These are phyloP conservation scores for Fusarium sterilihyphosum DNA, from an alignment of 2,329 filamentous ascomycete species.

Conservation along the genomic window DNA sequence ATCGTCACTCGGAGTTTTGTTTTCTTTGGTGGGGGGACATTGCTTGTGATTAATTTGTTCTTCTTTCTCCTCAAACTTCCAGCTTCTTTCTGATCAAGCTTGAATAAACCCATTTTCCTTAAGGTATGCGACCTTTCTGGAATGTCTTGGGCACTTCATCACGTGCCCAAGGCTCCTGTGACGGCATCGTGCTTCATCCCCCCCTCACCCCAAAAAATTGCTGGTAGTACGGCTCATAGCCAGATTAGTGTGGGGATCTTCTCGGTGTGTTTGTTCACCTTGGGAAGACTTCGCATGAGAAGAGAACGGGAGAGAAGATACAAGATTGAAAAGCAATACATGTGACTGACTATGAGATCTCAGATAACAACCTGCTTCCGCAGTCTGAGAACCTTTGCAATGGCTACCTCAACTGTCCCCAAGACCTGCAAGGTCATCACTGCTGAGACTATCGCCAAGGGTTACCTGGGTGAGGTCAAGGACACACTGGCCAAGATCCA, in stretches of 20 bases:
- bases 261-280: constrained; percentile 24
- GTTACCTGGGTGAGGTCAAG: constrained; percentile 79
- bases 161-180: constrained; percentile 14
- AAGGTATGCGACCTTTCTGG: constrained; percentile 22
- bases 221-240: constrained; percentile 24
- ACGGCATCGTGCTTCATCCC: constrained; percentile 1
- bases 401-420: constrained; percentile 53
- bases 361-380: constrained; percentile 15
- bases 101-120: constrained; percentile 8
- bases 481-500: constrained; percentile 78
- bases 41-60: constrained; percentile 19
- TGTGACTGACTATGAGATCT: constrained; percentile 20
- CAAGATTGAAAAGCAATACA: constrained; percentile 2
- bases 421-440: constrained; percentile 93
- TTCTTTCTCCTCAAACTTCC: constrained; percentile 25
- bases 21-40: constrained; percentile 34
- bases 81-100: constrained; percentile 24
- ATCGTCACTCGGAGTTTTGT: constrained; percentile 27
- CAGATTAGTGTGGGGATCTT: constrained; percentile 36
- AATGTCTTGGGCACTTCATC: constrained; percentile 12
- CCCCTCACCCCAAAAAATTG: constrained; percentile 12
- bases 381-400: constrained; percentile 30
- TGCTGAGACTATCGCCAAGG: constrained; percentile 86
- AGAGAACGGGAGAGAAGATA: background rate
- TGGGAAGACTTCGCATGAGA: constrained; percentile 5